Base-by-base conservation (phyloP, 2,329 filamentous ascomycete species). In the Talaromyces amestolkiae region DNA sequence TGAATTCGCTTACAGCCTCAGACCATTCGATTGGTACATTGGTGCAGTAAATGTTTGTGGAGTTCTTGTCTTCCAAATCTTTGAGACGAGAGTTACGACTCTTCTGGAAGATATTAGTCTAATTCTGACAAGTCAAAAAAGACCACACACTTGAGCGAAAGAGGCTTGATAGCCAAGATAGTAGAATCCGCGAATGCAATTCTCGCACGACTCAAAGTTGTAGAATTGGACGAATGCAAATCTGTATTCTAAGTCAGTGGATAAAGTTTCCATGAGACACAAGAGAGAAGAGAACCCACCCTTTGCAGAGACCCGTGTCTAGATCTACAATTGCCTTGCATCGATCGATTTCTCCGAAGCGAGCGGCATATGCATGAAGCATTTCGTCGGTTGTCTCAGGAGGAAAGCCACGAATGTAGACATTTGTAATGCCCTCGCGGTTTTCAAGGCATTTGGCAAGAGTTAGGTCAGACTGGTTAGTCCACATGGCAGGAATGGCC, bases 291-390 rank as follows among this genome's bases (percentile, higher is more conserved):
- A 65, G 58, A 47, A 80, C 85, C 73, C 81, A 96, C 95, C 95
- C 95, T 81, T 99, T 99, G 87, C 95, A 99, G 69, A 93, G 89
- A 67, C 93, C 92, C 58, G 92, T 96, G 70, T 91, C 89, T 61
- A 93, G 90, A 80, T 99, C 96, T 74, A 99, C 96, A 80, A 99
- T 99, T 15, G 96, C 95, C 84, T 99, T 99, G 74, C 93, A 97
- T 70, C 93, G 96, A 80, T 97, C 92, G 65, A 99, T 95, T 67
- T 90, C 89, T 49, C 95, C 96, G 75, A 98, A 99, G 60, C 94
- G 91, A 71, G 87, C 84, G 51, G 94, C 90, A 80, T 95, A 98
- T 51, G 85, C 84, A 72, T 91, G 86, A 19, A 99, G 83, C 75
- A 96, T 89, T 59, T 96, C 91, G 73, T 99, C 95, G 58, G 96